A percentile compares a stretch with the other conserved stretches of the same genome.
phyloP scores from a whole-genome alignment of 345 rosid species.

The Eucalyptus fibrosa region DNA sequence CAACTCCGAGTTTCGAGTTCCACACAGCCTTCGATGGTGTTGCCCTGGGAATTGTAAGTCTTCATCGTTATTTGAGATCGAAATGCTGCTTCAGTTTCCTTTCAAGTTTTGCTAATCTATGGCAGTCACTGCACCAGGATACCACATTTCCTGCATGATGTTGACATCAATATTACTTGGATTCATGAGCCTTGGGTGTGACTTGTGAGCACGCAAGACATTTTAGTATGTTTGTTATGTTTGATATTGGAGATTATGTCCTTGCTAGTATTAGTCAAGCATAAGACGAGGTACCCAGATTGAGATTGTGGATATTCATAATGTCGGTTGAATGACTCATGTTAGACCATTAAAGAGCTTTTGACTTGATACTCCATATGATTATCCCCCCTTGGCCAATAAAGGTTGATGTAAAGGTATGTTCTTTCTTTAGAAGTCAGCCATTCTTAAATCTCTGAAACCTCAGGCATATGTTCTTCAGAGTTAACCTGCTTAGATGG shows the following conservation, averaged over 20 bases:
- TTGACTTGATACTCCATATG: neutral
- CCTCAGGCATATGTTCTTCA: neutral
- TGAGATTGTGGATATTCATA: neutral
- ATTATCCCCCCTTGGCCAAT: neutral
- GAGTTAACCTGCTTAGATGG: neutral
- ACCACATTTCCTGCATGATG: neutral
- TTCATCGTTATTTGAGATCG: neutral
- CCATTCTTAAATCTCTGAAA: neutral
- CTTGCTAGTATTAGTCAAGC: neutral
- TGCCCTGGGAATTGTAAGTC: slow-evolving; percentile 85
- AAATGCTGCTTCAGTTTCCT: neutral
- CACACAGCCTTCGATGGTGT: slow-evolving; percentile 94
- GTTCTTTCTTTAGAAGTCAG: neutral
- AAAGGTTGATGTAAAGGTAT: neutral
- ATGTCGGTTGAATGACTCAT: neutral
- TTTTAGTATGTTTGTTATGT: neutral
- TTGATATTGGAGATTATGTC: neutral
- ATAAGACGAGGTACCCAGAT: neutral
- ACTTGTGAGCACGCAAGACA: neutral
- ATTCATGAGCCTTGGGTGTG: neutral
- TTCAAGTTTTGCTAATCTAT: neutral
- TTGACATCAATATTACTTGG: neutral
- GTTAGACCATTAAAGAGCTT: neutral
- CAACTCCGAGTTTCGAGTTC: slow-evolving; percentile 93
- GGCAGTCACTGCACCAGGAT: neutral